These are phyloP conservation scores for Reticulascus tulasneorum DNA, from an alignment of 2,329 filamentous ascomycete species.

Conservation along the genomic window DNA sequence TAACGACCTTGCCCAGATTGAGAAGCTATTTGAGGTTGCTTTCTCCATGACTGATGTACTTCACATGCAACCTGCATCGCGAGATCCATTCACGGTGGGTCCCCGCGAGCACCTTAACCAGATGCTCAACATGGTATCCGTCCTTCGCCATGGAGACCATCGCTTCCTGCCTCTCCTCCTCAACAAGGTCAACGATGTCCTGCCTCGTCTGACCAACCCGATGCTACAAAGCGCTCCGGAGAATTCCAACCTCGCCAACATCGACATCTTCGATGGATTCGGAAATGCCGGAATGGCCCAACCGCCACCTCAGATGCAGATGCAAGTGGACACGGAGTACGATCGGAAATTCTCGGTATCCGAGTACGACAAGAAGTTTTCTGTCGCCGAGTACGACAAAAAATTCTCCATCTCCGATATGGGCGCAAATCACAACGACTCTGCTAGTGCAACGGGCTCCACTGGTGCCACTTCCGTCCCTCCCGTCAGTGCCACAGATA, in stretches of 20 bases:
- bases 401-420: conserved; percentile 31
- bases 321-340: conserved; percentile 44
- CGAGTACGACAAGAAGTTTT: conserved; percentile 37
- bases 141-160: conserved; percentile 70
- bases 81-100: conserved; percentile 59
- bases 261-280: conserved; percentile 65
- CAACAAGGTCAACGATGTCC: conserved; percentile 68
- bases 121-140: conserved; percentile 62
- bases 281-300: conserved; percentile 60
- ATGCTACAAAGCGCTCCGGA: conserved; percentile 58
- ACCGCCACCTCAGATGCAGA: conserved; percentile 35
- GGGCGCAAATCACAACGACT: conserved; percentile 29
- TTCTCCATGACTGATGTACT: conserved; percentile 72
- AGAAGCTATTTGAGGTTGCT: conserved; percentile 76
- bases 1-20: conserved; percentile 46
- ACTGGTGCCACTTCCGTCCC: conserved; percentile 20
- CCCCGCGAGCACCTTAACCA: conserved; percentile 72
- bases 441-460: conserved; percentile 22
- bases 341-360: conserved; percentile 42
- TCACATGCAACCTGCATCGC: conserved; percentile 56
- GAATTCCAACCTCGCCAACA: conserved; percentile 44
- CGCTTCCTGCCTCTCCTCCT: conserved; percentile 75
- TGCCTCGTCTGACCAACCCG: conserved; percentile 59
- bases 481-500: conserved; percentile 27
- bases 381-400: conserved; percentile 37